Evolutionary conservation across 1,139 yeast species (phyloP), one percentile per base, ranked within the genome.

Genomic region (Hyphopichia fennica): DNA sequence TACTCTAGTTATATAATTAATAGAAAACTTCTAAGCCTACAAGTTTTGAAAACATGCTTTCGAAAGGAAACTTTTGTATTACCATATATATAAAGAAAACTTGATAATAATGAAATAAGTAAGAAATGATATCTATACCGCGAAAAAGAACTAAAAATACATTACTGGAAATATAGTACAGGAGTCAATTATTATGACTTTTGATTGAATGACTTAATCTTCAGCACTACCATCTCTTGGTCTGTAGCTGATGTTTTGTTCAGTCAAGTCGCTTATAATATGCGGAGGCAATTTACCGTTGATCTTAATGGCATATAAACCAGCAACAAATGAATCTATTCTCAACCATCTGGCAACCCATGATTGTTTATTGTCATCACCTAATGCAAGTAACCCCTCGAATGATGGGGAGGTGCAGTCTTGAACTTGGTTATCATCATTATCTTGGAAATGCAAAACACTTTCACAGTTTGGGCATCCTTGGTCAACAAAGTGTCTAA

Each of bases 401-500:
- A 90, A 95, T 1, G 96, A 82, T 33, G 98, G 98, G 22, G 96
- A 89, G 3, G 99, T 93, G 60, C 96, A 90, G 57, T 90, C 96
- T 61, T 87, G 87, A 23, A 85, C 87, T 35, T 88, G 81, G 18
- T 86, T 82, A 44, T 89, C 90, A 55, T 90, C 98, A 42, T 84
- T 82, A 55, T 87, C 93, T 43, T 83, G 84, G 58, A 84, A 82
- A 49, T 82, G 85, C 56, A 87, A 72, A 37, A 90, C 84, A 43
- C 93, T 83, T 57, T 89, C 98, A 68, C 99, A 93, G 69, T 93
- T 93, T n/a, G 99, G 99, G 64, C 99, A 93, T 10, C 98, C 98
- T 19, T 81, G 79, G 43, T 82, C 82, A 40, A 87, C 80, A 60
- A 91, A 93, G 56, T 80, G 79, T 51, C 74, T 72, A 63, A 82